Evolutionary conservation across 169 alveolate genomes (phyloP).

Genomic region (Theileria annulata): DNA sequence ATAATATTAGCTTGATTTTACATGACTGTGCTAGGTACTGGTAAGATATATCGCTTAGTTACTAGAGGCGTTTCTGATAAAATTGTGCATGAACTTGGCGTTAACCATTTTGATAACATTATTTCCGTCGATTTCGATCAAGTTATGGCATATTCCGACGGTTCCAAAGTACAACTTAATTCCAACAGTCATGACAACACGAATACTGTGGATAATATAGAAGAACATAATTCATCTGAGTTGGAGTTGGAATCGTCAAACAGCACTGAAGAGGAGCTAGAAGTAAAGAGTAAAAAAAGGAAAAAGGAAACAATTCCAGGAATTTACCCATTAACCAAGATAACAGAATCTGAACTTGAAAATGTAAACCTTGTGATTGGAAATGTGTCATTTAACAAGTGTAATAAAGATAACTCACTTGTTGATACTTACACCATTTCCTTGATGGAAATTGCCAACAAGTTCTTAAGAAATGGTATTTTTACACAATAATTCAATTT

Average conservation of each 20-base stretch:
- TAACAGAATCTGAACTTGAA: slow-evolving; percentile 20
- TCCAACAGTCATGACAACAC: not conserved
- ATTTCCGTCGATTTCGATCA: slow-evolving; percentile 37
- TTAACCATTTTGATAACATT: slow-evolving; percentile 45
- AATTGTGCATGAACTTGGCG: slow-evolving; percentile 61
- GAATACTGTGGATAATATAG: not conserved
- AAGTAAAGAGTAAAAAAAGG: not conserved
- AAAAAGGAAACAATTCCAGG: slow-evolving; percentile 30
- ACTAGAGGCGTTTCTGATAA: slow-evolving; percentile 65
- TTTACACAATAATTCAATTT: not conserved
- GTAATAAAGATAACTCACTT: slow-evolving; percentile 41
- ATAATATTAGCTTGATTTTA: not conserved
- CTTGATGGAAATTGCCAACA: slow-evolving; percentile 39
- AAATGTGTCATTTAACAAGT: slow-evolving; percentile 52
- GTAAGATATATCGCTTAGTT: slow-evolving; percentile 58
- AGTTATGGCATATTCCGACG: not conserved
- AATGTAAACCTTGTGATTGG: slow-evolving; percentile 46
- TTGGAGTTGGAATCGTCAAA: not conserved
- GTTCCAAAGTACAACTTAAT: not conserved
- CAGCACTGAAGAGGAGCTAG: not conserved
- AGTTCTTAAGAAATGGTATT: slow-evolving; percentile 28
- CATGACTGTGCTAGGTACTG: slow-evolving; percentile 26
- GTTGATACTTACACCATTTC: slow-evolving; percentile 32
- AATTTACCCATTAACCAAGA: slow-evolving; percentile 48
- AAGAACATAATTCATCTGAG: not conserved